Evolutionary conservation across 139 green algal genomes (phyloP), one percentile per base, ranked within the genome.

Genomic region (Ettlia oleoabundans): DNA sequence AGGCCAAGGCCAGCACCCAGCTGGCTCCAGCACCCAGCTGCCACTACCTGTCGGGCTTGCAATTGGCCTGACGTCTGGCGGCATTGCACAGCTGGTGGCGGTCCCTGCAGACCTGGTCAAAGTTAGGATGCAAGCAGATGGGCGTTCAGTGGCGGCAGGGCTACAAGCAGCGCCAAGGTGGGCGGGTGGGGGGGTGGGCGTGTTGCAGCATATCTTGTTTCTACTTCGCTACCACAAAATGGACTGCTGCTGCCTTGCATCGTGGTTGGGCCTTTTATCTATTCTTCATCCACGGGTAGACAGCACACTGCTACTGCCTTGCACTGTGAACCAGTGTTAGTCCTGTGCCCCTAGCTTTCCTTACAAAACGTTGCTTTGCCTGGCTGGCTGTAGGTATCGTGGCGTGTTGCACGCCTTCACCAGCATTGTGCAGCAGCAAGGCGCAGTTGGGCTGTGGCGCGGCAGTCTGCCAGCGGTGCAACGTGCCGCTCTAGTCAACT

Each of bases 101-200:
- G 85, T 90, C 41, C 92, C 92, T 0, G 84, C 88, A 19, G 92
- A 95, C 79, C 86, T 95, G 2, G 72, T 95, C 52, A 95, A 95
- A 85, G 91, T 95, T 47, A 7, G 82, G 22, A 75, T 52, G 47
- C 42, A 92, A 82, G 87, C 70, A 13, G 88, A 94, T 64, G 85
- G 89, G 10, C 79, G 87, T 19, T 70, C 86, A 24, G 89, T 93
- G 55, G 86, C 84, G 15, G 42, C 74, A 21, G 90, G 89, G 2
- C 43, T 83, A 78, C 80, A 86, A 40, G 33, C 91, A 7, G 62
- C 63, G 1, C 81, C 82, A 0, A 51, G 86, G 19, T 92, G 47
- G 22, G 51, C 38, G 9, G 24, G 4, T 3, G 40, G 40, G 35
- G 5, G 22, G 67, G 66, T 6, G 3, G 30, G 58, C 58, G 15